Conservation (phyloP, 2,329 filamentous ascomycete species). For the Nemania bipapillata region DNA sequence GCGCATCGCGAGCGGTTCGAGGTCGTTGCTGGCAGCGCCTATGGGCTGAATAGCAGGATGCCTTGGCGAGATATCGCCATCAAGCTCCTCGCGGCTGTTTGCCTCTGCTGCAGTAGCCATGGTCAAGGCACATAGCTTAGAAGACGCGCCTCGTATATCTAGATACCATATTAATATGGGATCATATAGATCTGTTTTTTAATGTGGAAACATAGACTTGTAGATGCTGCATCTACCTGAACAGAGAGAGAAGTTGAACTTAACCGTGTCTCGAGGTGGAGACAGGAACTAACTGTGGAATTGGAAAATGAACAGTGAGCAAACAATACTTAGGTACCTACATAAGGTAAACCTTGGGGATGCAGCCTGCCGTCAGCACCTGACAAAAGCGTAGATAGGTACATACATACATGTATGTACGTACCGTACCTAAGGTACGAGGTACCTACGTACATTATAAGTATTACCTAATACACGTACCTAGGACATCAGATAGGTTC, state of each 20-base stretch:
- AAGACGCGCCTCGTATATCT: neutral
- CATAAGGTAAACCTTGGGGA: too few relatives aligned
- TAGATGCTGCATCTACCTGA: slow-evolving; percentile 1
- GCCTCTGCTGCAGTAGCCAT: slow-evolving; percentile 44
- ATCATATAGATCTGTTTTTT: neutral
- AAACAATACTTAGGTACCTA: too few relatives aligned
- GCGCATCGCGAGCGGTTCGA: slow-evolving; percentile 62
- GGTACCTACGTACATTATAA: too few relatives aligned
- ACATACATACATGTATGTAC: too few relatives aligned
- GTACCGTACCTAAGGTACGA: too few relatives aligned
- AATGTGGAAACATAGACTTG: neutral
- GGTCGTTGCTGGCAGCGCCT: slow-evolving; percentile 51
- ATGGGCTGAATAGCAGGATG: slow-evolving; percentile 32
- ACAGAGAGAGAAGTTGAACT: neutral
- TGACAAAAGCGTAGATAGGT: too few relatives aligned
- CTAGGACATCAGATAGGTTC: too few relatives aligned
- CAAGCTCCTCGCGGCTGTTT: slow-evolving; percentile 42
- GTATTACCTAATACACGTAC: too few relatives aligned
- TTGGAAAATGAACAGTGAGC: too few relatives aligned
- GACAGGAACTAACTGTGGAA: too few relatives aligned
- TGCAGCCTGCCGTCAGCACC: too few relatives aligned
- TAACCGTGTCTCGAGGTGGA: slow-evolving; percentile 11
- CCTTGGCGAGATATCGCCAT: slow-evolving; percentile 51
- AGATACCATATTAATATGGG: slow-evolving; percentile 24
- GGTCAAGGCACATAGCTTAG: slow-evolving; percentile 15